Evolutionary conservation across 2,329 filamentous ascomycete genomes (phyloP), one percentile per base, ranked within the genome.

Genomic region (Pseudogymnoascus sp.): DNA sequence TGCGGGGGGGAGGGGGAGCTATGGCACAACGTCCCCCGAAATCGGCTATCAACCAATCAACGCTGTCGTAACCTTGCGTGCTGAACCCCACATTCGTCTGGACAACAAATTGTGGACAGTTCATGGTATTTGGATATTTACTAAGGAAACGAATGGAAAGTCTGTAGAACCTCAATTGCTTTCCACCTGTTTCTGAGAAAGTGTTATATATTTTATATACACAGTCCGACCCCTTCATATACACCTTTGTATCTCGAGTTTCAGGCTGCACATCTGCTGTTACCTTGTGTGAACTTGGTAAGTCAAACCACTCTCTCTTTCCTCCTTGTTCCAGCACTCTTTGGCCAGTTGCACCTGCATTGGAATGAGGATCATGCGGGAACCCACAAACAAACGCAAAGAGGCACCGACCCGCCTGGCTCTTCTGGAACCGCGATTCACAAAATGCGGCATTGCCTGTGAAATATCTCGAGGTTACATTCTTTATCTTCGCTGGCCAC

Each of bases 101-200:
- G 23, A 53, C 44, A 53, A 53, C 44, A 53, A 53, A 53, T 53
- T 53, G 44, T 53, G 44, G 44, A 53, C 44, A 53, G 44, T 53
- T 53, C 44, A 53, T 53, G 44, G 44, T 53, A 53, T 53, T 50
- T 31, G 23, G 44, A 53, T 53, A 53, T 53, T 53, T 53, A 53
- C 44, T 7, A 28, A 50, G 13, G 44, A 10, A 11, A 26, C 23
- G 5, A 9, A 53, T 28, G 44, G 44, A 53, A 53, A 53, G 44
- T 53, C 44, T 4, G 44, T 53, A 53, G 44, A 53, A 53, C 44
- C 13, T 53, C 44, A 53, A 53, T 53, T 53, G 44, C 44, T 53
- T 31, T 53, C 44, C 44, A 53, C n/a, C 23, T 31, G 15, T 31
- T 53, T 17, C 44, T 17, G 23, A 53, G 44, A 53, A 28, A 53